Percentiles rank a stretch among this genome's conserved stretches.
Conservation (phyloP, 371 early-diverging fungal species). For the Lichtheimia ramosa region DNA sequence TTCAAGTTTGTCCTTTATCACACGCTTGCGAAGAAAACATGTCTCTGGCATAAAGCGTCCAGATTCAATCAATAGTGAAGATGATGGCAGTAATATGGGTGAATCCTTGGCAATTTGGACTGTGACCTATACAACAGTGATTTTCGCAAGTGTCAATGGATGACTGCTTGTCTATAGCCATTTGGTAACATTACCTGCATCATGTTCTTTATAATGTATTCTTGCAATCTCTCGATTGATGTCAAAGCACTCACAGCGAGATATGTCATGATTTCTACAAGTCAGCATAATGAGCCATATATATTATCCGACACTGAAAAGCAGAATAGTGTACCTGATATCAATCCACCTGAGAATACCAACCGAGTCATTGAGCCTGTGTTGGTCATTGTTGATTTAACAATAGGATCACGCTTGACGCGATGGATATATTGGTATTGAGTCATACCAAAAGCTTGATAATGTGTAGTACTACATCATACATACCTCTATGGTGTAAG, state of each 20-base stretch:
- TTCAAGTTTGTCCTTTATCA: conserved; percentile 4
- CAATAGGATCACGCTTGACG: conserved; percentile 5
- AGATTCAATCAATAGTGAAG: conserved; percentile 1
- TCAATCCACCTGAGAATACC: background rate
- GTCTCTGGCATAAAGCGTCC: conserved; percentile 14
- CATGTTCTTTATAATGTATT: background rate
- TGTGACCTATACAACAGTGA: background rate
- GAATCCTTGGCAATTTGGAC: conserved; percentile 2
- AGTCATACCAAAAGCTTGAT: too few species aligned
- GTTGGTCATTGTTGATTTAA: background rate
- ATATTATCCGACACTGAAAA: background rate
- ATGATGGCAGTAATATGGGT: background rate
- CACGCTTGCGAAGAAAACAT: conserved; percentile 1
- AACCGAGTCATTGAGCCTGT: conserved; percentile 1
- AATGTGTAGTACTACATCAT: background rate
- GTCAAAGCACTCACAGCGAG: background rate
- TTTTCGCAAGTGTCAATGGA: background rate
- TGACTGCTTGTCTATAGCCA: background rate
- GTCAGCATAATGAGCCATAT: too few species aligned
- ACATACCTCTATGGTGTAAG: conserved; percentile 36
- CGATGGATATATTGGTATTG: background rate
- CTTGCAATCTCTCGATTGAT: background rate
- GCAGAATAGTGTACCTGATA: background rate
- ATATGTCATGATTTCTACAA: background rate
- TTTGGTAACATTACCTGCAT: conserved; percentile 18